Evolutionary conservation across 805 yeast species (phyloP).

Genomic region (Candida vartiovaarae): DNA sequence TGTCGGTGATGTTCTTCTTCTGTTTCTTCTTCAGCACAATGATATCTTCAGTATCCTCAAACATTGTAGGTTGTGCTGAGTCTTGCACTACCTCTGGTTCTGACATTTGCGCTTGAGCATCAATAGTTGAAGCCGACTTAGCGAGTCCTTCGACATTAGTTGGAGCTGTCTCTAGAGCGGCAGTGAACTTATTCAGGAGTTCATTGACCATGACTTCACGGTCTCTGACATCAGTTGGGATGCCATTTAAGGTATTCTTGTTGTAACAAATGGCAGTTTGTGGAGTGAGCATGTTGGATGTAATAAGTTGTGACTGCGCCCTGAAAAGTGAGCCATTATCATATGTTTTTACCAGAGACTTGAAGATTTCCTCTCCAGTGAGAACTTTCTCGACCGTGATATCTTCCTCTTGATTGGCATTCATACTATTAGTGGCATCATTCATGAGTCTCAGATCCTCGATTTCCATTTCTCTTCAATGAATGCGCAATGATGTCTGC

Average conservation of each 20-base stretch:
- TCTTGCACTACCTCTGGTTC: not conserved
- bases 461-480: constrained; percentile 18
- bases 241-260: not conserved
- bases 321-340: not conserved
- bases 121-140: not conserved
- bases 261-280: not conserved
- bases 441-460: constrained; percentile 34
- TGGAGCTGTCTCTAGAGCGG: not conserved
- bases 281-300: not conserved
- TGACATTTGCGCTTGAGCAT: not conserved
- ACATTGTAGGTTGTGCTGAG: constrained; percentile 6
- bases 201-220: constrained; percentile 1
- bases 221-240: not conserved
- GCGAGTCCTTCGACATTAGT: not conserved
- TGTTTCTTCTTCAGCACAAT: constrained; percentile 16
- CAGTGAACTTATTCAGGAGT: not conserved
- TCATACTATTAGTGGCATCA: constrained; percentile 12
- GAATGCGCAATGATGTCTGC: constrained; percentile 45
- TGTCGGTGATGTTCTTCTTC: constrained; percentile 1
- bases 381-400: constrained; percentile 9
- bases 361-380: constrained; percentile 7
- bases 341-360: not conserved
- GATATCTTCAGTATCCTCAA: constrained; percentile 18
- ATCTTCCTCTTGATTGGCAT: constrained; percentile 1
- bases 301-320: not conserved